Evolutionary conservation across 2,329 filamentous ascomycete genomes (phyloP), one percentile per base, ranked within the genome.

Genomic region (Eutypa lata): DNA sequence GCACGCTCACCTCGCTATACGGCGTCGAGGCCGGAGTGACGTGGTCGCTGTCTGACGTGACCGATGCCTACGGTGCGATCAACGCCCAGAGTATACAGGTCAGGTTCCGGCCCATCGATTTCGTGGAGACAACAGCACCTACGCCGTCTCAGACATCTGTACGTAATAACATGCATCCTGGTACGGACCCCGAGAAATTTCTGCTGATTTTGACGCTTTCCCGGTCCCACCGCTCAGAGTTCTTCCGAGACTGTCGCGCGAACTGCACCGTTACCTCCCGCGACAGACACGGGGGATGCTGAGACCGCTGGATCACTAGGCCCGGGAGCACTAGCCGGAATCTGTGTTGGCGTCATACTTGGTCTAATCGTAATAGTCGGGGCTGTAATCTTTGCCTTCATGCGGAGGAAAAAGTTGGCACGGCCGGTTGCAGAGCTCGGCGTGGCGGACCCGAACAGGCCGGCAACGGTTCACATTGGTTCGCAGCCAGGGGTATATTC

Each of bases 41-140:
- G 21, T 28, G 8, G 1, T 1, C 7, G 14, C 2, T 45, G 8
- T 2, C 14, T 7, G 40, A 16, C 31, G 10, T 18, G 3, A 46
- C 46, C 10, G 40, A 40, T 2, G 1, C 11, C 16, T 3, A 1
- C 2, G 51, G 47, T 2, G 40, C 47, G 24, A 38, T 53, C 13
- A 48, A 45, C 28, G 47, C 47, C 5, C 47, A 38, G 5, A 48
- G 51, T 31, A 28, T 53, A 13, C 51, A 53, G 33, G 51, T 53
- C 10, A 53, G 51, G 13, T 49, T 53, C n/a, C 40, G 48, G 35
- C 40, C 51, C 8, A 40, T 31, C 11, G 47, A 53, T 14, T 53
- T 53, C 14, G 10, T 28, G n/a, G 18, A 40, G n/a, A 21, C n/a
- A 21, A 40, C 37, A 2, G n/a, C 13, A n/a, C 18, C 37, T 11